Evolutionary conservation across 2,329 filamentous ascomycete species (phyloP).

Genomic region (Xylariaceae sp.): DNA sequence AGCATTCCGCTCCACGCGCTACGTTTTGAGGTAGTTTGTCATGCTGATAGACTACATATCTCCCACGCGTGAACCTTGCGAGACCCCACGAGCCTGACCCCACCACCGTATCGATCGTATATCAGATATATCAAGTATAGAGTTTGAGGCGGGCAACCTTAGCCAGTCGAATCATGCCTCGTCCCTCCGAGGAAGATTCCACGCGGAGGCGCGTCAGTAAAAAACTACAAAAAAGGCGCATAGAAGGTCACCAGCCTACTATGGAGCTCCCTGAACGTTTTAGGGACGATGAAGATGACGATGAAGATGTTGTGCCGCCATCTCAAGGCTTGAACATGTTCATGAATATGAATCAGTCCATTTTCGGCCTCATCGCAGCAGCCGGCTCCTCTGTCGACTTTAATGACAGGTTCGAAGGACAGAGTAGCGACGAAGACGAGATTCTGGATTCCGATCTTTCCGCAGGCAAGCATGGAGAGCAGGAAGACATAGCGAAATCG

Average conservation of each 20-base stretch:
- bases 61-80: too few species aligned
- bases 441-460: slow-evolving; percentile 25
- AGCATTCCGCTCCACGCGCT: too few species aligned
- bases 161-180: slow-evolving; percentile 16
- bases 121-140: too few species aligned
- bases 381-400: slow-evolving; percentile 81
- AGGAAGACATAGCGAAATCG: slow-evolving; percentile 26
- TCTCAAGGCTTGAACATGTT: slow-evolving; percentile 45
- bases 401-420: slow-evolving; percentile 71
- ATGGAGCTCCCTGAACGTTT: slow-evolving; percentile 52
- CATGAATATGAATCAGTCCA: slow-evolving; percentile 85
- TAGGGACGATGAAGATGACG: slow-evolving; percentile 42
- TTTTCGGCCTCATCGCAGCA: slow-evolving; percentile 88
- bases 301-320: slow-evolving; percentile 43
- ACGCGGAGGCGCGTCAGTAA: slow-evolving; percentile 35
- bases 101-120: too few species aligned
- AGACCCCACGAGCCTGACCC: too few species aligned
- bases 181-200: slow-evolving; percentile 29
- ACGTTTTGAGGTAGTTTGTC: too few species aligned
- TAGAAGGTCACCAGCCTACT: slow-evolving; percentile 33
- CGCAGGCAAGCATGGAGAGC: slow-evolving; percentile 17
- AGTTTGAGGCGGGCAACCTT: too few species aligned
- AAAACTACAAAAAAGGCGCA: slow-evolving; percentile 42
- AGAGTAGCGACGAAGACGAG: slow-evolving; percentile 77
- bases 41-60: too few species aligned